Base-by-base conservation (phyloP, 257 asterid species). In the Avicennia marina region DNA sequence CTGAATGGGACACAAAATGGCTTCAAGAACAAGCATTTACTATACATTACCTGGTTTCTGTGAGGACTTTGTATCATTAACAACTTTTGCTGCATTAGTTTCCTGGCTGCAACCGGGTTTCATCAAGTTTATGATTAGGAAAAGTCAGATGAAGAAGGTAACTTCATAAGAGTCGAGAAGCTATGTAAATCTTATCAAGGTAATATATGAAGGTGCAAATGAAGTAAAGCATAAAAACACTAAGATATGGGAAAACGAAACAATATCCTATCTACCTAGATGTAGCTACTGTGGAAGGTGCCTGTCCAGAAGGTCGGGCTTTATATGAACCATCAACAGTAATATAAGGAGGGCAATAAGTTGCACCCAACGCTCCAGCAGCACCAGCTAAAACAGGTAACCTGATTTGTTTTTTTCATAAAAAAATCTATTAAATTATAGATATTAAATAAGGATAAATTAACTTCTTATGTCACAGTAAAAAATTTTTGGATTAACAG, bases 321-420 rank as follows among this genome's bases (percentile, higher is more conserved):
- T 77, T 79, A 75, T 78, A 88, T 27, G 95, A 80, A 49, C 97
- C 95, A 72, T 91, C 98, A 57, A 81, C 74, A 34, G 90, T 62
- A 56, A 88, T 44, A 74, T 76, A 88, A 13, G 95, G 95, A 11
- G 95, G 75, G 68, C 94, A 76, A 69, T 83, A 88, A 49, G 83
- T 33, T 45, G 95, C 84, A 17, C 97, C 96, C 72, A 91, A 50
- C 10, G 94, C 87, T 57, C 96, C 96, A 60, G 94, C 93, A 55
- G 94, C 84, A 64, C 98, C 98, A 60, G 98, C 94, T 73, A 91
- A 71, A 66, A 88, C 85, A 11, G 98, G 97, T 34, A 91, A 70
- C 98, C 98, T 91, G 83, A 58, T 44, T 53, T 51, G n/a, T n/a
- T 50, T 33, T 49, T 58, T 17, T 36, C 29, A 53, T 33, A 26